A percentile compares a stretch with the other conserved stretches of the same genome.
Conservation (phyloP, 2,329 filamentous ascomycete species). For the Nothophoma quercina region DNA sequence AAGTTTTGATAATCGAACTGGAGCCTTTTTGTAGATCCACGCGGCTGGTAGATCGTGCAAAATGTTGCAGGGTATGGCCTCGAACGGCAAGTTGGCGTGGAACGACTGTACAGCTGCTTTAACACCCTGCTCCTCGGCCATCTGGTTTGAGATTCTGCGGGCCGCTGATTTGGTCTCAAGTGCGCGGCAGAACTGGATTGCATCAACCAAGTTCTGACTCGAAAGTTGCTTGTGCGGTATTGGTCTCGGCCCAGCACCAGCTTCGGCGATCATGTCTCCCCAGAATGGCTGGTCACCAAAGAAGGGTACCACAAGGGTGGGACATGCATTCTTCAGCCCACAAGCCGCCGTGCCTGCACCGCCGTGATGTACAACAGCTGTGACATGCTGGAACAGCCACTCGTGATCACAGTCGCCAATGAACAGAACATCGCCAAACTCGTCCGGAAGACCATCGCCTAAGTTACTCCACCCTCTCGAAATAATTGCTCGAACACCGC, state of each 20-base stretch:
- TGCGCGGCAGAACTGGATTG: constrained; percentile 34
- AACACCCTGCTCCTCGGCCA: constrained; percentile 32
- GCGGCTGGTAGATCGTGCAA: constrained; percentile 29
- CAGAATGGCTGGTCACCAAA: constrained; percentile 53
- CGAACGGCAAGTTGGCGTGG: constrained; percentile 37
- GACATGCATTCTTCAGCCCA: constrained; percentile 76
- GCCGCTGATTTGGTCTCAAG: constrained; percentile 26
- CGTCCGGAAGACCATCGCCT: constrained; percentile 10
- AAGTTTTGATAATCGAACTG: constrained; percentile 31
- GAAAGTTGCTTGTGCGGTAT: constrained; percentile 34
- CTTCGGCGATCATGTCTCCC: constrained; percentile 39
- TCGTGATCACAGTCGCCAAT: constrained; percentile 80
- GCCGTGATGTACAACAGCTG: constrained; percentile 82
- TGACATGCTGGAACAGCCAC: constrained; percentile 82
- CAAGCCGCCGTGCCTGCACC: constrained; percentile 87
- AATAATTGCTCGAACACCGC: constrained; percentile 57
- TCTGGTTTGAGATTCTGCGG: constrained; percentile 28
- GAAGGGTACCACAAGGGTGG: constrained; percentile 82
- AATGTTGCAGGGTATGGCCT: constrained; percentile 33
- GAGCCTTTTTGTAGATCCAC: constrained; percentile 30
- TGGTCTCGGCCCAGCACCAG: constrained; percentile 39
- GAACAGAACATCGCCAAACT: constrained; percentile 55
- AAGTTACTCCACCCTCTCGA: constrained; percentile 61
- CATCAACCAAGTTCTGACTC: constrained; percentile 29
- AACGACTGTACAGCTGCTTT: constrained; percentile 35